These are phyloP conservation scores for Trichosporon inkin DNA, from an alignment of 1,284 basidiomycete species.

Conservation along the genomic window DNA sequence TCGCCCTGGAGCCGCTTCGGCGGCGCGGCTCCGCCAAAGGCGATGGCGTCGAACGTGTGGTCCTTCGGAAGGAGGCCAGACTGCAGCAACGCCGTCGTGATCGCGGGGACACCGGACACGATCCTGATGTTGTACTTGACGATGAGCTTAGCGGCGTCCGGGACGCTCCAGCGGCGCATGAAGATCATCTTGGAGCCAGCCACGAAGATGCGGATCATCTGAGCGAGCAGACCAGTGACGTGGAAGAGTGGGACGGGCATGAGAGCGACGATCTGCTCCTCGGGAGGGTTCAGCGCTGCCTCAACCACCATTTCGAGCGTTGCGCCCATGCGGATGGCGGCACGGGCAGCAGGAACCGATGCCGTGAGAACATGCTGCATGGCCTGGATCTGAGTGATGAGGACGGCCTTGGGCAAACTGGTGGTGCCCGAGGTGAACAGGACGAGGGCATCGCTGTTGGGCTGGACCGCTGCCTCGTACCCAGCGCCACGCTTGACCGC, in stretches of 20 bases:
- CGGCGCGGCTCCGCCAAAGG: conserved; percentile 45
- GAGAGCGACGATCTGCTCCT: conserved; percentile 15
- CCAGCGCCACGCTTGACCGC: conserved; percentile 14
- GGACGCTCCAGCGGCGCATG: conserved; percentile 37
- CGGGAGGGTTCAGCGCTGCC: not conserved
- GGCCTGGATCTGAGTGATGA: conserved; percentile 19
- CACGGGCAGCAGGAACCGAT: conserved; percentile 23
- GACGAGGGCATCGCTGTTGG: conserved; percentile 42
- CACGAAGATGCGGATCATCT: conserved; percentile 30
- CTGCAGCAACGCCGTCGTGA: conserved; percentile 37
- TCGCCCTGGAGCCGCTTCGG: conserved; percentile 36
- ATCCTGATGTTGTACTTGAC: conserved; percentile 30
- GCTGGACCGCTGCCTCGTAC: conserved; percentile 7
- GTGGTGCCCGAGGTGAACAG: conserved; percentile 38
- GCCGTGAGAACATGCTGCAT: conserved; percentile 15
- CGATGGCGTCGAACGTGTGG: conserved; percentile 32
- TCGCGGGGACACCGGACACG: conserved; percentile 43
- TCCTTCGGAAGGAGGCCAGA: conserved; percentile 27
- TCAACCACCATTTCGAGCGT: conserved; percentile 15
- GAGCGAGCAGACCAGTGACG: conserved; percentile 43
- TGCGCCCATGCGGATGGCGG: conserved; percentile 35
- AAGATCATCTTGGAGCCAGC: conserved; percentile 39
- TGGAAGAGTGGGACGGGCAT: conserved; percentile 46
- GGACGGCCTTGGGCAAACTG: conserved; percentile 20
- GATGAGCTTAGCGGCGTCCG: conserved; percentile 33